Percentiles rank a stretch among this genome's conserved stretches.
Evolutionary conservation across 2,329 filamentous ascomycete species (phyloP).

Genomic region (Lecanicillium sp.): DNA sequence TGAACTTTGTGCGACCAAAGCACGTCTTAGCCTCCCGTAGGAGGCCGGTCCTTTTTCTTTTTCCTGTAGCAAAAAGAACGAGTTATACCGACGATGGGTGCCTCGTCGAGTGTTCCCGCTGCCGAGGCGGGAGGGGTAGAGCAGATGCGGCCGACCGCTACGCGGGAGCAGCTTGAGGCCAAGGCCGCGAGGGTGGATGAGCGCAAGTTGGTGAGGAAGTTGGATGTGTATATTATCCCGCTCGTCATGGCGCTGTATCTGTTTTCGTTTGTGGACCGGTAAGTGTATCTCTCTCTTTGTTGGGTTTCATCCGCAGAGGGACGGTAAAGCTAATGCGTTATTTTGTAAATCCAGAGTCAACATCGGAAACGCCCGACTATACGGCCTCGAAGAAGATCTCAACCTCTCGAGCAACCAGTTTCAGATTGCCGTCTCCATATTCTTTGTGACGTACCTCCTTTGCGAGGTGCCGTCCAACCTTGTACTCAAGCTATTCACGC

Average conservation of each 20-base stretch:
- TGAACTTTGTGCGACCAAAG: too few species aligned
- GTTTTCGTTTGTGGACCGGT: conserved; percentile 68
- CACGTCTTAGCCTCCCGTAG: too few species aligned
- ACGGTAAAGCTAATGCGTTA: background rate
- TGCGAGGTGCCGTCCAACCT: conserved; percentile 61
- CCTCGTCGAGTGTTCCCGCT: too few species aligned
- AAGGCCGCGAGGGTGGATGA: conserved; percentile 26
- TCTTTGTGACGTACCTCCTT: conserved; percentile 56
- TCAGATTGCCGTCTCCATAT: conserved; percentile 57
- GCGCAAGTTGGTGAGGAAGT: conserved; percentile 51
- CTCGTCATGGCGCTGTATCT: conserved; percentile 63
- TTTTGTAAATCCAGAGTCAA: conserved; percentile 42
- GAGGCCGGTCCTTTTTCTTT: too few species aligned
- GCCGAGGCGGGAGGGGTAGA: background rate
- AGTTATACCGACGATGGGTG: too few species aligned
- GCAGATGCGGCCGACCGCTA: conserved; percentile 4
- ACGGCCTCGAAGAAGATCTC: conserved; percentile 56
- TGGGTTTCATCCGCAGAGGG: background rate
- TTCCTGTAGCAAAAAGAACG: too few species aligned
- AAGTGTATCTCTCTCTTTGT: conserved; percentile 17
- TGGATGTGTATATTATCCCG: conserved; percentile 57
- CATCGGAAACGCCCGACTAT: conserved; percentile 63
- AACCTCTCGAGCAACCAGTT: conserved; percentile 54
- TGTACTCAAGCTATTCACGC: conserved; percentile 53
- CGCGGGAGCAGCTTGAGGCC: conserved; percentile 11